Percentiles rank a stretch among this genome's conserved stretches.
Conservation (phyloP, 176 grass and related monocot species). For the Triticum dicoccoides region DNA sequence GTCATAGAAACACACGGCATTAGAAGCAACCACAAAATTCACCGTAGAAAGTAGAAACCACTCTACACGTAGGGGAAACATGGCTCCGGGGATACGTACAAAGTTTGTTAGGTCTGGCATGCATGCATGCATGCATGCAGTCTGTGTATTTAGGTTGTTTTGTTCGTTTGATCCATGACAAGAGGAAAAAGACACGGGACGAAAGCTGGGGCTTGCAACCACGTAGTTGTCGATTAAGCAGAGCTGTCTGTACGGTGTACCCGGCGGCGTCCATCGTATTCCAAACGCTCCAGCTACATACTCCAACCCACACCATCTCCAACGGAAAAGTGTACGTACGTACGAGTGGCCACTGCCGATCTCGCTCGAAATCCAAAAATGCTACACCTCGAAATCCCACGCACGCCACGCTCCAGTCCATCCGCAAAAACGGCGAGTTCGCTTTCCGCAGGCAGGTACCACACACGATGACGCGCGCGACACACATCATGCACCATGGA, state of each 20-base stretch:
- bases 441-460: constrained; percentile 6
- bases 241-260: neutral
- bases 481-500: neutral
- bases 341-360: neutral
- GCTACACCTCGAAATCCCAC: too few relatives aligned
- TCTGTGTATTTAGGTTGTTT: neutral
- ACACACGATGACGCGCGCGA: neutral
- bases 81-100: neutral
- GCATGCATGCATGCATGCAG: neutral
- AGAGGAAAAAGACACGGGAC: neutral
- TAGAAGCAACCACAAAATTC: neutral
- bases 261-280: neutral
- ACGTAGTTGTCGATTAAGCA: neutral
- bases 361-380: neutral
- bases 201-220: constrained; percentile 43
- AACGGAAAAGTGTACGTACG: neutral
- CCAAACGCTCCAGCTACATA: constrained; percentile 33
- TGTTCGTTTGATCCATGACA: constrained; percentile 8
- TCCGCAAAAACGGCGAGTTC: neutral
- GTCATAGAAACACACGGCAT: neutral
- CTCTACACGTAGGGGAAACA: neutral
- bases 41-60: neutral
- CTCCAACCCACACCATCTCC: neutral
- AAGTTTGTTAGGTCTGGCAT: neutral
- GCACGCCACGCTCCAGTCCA: neutral